These are phyloP conservation scores for Cyclocybe aegerita DNA, from an alignment of 768 basidiomycete species.

Conservation along the genomic window DNA sequence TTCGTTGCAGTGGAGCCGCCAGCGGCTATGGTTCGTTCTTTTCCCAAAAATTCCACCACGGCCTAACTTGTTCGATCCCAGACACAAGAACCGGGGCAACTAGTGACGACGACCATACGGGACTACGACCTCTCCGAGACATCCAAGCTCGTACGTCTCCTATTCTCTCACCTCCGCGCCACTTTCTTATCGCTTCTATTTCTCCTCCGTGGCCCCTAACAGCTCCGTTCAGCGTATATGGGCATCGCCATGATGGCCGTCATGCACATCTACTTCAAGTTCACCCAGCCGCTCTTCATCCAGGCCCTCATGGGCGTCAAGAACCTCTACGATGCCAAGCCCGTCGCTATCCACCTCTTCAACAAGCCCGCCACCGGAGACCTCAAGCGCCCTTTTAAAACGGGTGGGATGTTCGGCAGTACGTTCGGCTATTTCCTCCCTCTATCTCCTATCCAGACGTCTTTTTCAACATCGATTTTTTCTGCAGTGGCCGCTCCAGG, in stretches of 20 bases:
- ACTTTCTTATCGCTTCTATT: neutral
- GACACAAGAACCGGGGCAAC: conserved; percentile 66
- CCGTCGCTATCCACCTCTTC: conserved; percentile 78
- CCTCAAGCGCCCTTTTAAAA: conserved; percentile 88
- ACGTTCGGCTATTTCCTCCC: conserved; percentile 19
- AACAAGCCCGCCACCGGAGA: conserved; percentile 82
- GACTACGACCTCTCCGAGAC: conserved; percentile 93
- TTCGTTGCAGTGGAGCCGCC: conserved; percentile 65
- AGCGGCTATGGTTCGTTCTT: conserved; percentile 68
- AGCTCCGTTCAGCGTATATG: conserved; percentile 70
- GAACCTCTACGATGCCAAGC: conserved; percentile 83
- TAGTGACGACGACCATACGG: conserved; percentile 87
- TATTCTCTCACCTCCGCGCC: neutral
- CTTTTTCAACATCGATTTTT: neutral
- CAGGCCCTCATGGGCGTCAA: conserved; percentile 96
- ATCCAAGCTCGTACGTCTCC: conserved; percentile 63
- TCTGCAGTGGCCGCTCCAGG: conserved; percentile 44
- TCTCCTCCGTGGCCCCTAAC: neutral
- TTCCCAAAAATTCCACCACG: neutral
- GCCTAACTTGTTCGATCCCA: conserved; percentile 16
- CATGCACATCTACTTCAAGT: conserved; percentile 93
- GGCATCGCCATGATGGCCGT: conserved; percentile 87
- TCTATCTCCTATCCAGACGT: neutral
- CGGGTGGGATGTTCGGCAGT: conserved; percentile 72
- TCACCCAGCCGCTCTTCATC: conserved; percentile 95